phyloP scores from a whole-genome alignment of 257 asterid genomes.

The Echites panduratus region DNA sequence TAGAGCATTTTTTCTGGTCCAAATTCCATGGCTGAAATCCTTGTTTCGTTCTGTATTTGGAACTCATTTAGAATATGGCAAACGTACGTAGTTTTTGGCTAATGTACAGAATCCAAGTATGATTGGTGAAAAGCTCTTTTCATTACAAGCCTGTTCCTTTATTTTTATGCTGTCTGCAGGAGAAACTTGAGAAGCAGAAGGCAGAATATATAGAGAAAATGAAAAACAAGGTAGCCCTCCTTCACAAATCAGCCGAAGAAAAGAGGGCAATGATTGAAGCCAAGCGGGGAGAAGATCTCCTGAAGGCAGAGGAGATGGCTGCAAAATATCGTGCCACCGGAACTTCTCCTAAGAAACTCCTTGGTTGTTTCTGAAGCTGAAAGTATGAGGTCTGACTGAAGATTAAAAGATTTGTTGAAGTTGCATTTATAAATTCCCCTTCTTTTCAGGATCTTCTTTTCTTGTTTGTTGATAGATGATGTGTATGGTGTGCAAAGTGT shows the following conservation, averaged over 20 bases:
- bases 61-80: not conserved
- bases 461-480: constrained; percentile 25
- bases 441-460: not conserved
- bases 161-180: constrained; percentile 31
- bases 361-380: constrained; percentile 59
- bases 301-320: constrained; percentile 84
- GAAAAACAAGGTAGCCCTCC: constrained; percentile 65
- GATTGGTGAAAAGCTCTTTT: not conserved
- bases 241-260: constrained; percentile 84
- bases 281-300: constrained; percentile 77
- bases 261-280: constrained; percentile 68
- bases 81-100: not conserved
- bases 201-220: constrained; percentile 64
- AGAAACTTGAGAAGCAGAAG: constrained; percentile 74
- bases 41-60: not conserved
- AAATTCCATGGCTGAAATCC: constrained; percentile 4
- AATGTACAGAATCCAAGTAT: not conserved
- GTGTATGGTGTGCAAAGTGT: constrained; percentile 29
- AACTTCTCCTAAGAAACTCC: constrained; percentile 72
- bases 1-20: not conserved
- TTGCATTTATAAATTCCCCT: constrained; percentile 36
- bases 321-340: constrained; percentile 91
- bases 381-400: constrained; percentile 18
- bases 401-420: constrained; percentile 12
- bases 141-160: not conserved